Evolutionary conservation across 73 alveolate genomes (phyloP), one percentile per base, ranked within the genome.

Genomic region (Paramecium sexaurelia): DNA sequence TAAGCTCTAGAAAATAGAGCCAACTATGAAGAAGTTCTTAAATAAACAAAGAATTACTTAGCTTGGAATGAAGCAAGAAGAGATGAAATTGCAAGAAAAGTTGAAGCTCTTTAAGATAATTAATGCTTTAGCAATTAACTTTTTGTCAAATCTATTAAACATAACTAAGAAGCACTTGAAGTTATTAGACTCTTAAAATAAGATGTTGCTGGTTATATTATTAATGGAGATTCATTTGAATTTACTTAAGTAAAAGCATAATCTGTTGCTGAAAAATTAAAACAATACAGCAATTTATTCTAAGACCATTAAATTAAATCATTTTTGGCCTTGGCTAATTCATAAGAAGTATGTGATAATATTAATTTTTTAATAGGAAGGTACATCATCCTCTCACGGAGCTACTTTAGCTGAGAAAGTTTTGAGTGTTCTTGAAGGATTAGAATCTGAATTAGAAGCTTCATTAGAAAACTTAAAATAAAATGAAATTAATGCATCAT

Each of bases 141-240:
- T 24, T 73, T 73, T 9, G 87, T 73, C 35, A 73, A 37, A 73
- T 73, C 87, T 40, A 73, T 73, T 41, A 73, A 73, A 37, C 57
- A 73, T 9, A 37, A 32, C 19, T 1, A 35, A 20, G 87, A 73
- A 35, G 87, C 87, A 13, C 45, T 73, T 20, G 87, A 73, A 73
- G 87, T 73, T 22, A 35, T 73, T 10, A 73, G 45, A 73, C 87
- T 73, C 32, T 73, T 73, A 36, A 73, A 73, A 73, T 73, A 32
- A 73, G 87, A 73, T 36, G 87, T 73, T 73, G 87, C 87, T 9
- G 87, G 87, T 32, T 73, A 73, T 6, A 37, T 73, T 20, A 35
- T 73, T 20, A 73, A 73, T 73, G 87, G 87, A 35, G 87, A 73
- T n/a, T 73, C 87, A 10, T 73, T 73, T 73, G 87, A 73, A 73